Evolutionary conservation across 2,329 filamentous ascomycete species (phyloP), one percentile per base, ranked within the genome.

Genomic region (Aspergillus brunneoviolaceus): DNA sequence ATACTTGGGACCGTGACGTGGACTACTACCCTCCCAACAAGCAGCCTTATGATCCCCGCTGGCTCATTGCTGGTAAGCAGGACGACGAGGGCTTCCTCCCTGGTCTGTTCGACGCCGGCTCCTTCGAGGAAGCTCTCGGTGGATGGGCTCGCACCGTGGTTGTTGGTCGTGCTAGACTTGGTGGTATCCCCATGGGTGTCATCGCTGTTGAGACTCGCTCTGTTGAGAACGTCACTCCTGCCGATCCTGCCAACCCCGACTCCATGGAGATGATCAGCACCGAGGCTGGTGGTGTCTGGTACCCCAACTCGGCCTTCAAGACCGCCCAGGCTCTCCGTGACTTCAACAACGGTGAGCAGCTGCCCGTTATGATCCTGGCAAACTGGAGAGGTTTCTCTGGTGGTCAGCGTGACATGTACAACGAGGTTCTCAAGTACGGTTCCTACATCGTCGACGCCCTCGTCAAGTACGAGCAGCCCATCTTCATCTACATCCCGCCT

Each of bases 331-430:
- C 95, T 59, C 96, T 99, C 81, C 92, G 90, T 72, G 95, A 99
- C 83, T 99, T 99, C 87, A 99, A 99, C 87, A 87, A 96, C 67
- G 95, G 95, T 76, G 95, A 99, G 81, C 95, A 99, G 82, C 85
- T 99, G 73, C 95, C 95, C 59, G 83, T 99, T 67, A 98, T 99
- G 92, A 99, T 99, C 75, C 87, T 99, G 65, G 95, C 95, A 80
- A 99, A 99, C 85, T 99, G 95, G 95, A 89, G 95, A 87, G 95
- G 95, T 83, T 99, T 99, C 91, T 99, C 95, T 68, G 95, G 95
- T 83, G 95, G 95, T 66, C 95, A 99, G 81, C 92, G 94, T 69
- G 95, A 99, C 80, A 99, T 99, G 95, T 99, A 96, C 87, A 97
- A 98, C 82, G 95, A 99, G 81, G 95, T 99, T 16, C 87, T 99